Percentiles rank a stretch among this genome's conserved stretches.
These are phyloP conservation scores for Lasiosphaeria miniovina DNA, from an alignment of 495 filamentous ascomycete genomes.

Conservation along the genomic window DNA sequence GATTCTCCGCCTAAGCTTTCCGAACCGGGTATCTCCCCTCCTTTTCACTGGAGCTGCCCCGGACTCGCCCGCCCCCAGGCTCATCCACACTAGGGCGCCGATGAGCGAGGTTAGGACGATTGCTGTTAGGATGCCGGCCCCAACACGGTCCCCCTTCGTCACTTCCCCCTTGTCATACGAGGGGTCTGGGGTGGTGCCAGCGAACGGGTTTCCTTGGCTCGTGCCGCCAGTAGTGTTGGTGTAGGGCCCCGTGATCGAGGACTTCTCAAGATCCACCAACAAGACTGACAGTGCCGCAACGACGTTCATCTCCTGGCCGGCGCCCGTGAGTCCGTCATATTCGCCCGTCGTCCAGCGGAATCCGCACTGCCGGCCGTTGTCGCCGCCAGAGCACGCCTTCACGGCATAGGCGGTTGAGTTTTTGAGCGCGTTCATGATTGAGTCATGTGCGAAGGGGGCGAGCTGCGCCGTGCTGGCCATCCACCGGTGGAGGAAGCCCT, in stretches of 20 bases:
- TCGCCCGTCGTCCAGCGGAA: conserved; percentile 34
- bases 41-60: background rate
- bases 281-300: conserved; percentile 49
- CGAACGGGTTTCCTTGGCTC: conserved; percentile 56
- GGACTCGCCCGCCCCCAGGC: conserved; percentile 5
- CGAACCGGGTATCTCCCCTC: background rate
- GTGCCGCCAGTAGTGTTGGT: conserved; percentile 55
- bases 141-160: conserved; percentile 51
- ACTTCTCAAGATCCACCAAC: conserved; percentile 29
- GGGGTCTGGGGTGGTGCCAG: conserved; percentile 42
- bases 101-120: conserved; percentile 29
- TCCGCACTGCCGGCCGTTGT: conserved; percentile 54
- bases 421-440: conserved; percentile 55
- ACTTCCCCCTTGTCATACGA: conserved; percentile 34
- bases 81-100: conserved; percentile 33
- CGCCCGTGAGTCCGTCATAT: conserved; percentile 31
- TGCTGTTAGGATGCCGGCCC: conserved; percentile 55
- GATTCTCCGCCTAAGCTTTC: background rate
- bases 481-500: conserved; percentile 72
- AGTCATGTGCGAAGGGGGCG: conserved; percentile 58
- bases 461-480: conserved; percentile 64
- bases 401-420: conserved; percentile 62
- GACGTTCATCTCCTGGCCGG: conserved; percentile 59
- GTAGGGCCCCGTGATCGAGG: conserved; percentile 35
- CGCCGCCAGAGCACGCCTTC: conserved; percentile 58